phyloP scores from a whole-genome alignment of 352 stramenopile genomes.

The Phytophthora pini region DNA sequence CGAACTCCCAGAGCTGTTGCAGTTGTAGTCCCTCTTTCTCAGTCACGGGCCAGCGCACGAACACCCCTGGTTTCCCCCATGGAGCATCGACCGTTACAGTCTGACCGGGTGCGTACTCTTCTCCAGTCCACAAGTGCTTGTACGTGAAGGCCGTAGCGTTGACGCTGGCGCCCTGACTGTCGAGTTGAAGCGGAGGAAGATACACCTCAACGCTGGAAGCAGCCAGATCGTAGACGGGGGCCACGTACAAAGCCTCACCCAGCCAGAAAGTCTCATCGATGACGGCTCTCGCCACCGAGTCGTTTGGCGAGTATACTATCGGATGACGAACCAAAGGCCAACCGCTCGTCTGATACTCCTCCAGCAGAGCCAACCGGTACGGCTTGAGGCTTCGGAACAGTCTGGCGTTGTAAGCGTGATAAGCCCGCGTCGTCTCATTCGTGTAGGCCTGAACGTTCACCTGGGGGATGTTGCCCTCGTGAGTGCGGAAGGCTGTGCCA shows the following conservation, averaged over 20 bases:
- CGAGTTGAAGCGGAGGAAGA: slow-evolving; percentile 32
- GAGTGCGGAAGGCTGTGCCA: slow-evolving; percentile 32
- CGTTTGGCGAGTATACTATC: slow-evolving; percentile 31
- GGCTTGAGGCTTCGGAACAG: slow-evolving; percentile 37
- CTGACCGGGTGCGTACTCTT: slow-evolving; percentile 22
- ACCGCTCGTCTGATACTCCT: slow-evolving; percentile 28
- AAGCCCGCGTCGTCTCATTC: slow-evolving; percentile 24
- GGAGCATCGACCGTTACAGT: slow-evolving; percentile 29
- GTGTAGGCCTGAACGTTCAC: slow-evolving; percentile 40
- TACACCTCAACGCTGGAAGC: slow-evolving; percentile 31
- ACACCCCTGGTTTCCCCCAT: slow-evolving; percentile 29
- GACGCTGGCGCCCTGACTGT: slow-evolving; percentile 23
- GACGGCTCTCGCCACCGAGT: slow-evolving; percentile 16
- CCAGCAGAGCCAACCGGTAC: slow-evolving; percentile 28
- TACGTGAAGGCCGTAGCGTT: slow-evolving; percentile 24
- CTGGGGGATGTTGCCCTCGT: slow-evolving; percentile 38
- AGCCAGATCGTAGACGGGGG: slow-evolving; percentile 35
- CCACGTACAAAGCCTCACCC: slow-evolving; percentile 34
- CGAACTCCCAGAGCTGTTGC: slow-evolving; percentile 30
- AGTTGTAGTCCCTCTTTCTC: slow-evolving; percentile 31
- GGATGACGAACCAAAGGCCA: slow-evolving; percentile 35
- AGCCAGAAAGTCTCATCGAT: slow-evolving; percentile 41
- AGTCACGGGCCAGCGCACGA: slow-evolving; percentile 36
- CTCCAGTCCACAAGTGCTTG: slow-evolving; percentile 31
- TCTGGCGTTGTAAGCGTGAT: slow-evolving; percentile 34